A percentile compares a stretch with the other conserved stretches of the same genome.
Evolutionary conservation across 495 filamentous ascomycete genomes (phyloP).

Genomic region (Lindgomyces ingoldianus): DNA sequence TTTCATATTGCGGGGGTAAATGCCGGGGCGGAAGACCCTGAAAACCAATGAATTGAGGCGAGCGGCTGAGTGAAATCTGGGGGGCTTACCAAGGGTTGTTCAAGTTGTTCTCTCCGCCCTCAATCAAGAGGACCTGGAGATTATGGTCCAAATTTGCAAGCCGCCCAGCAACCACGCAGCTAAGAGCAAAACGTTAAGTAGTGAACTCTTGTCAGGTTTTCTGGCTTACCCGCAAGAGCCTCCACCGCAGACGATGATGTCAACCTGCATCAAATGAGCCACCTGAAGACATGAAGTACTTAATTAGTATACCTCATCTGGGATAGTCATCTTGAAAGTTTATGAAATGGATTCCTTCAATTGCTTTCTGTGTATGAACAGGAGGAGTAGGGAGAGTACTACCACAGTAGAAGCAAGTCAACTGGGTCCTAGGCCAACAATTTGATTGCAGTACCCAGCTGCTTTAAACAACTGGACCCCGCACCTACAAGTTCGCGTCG

Average conservation of each 20-base stretch:
- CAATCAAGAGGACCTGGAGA: conserved; percentile 76
- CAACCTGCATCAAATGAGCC: conserved; percentile 59
- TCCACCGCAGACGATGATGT: conserved; percentile 82
- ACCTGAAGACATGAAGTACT: background rate
- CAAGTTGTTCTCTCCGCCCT: conserved; percentile 76
- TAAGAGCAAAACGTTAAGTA: conserved; percentile 3
- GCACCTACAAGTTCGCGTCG: conserved; percentile 14
- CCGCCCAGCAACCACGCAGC: conserved; percentile 69
- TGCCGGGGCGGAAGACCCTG: conserved; percentile 69
- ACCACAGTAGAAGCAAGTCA: conserved; percentile 26
- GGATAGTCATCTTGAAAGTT: conserved; percentile 34
- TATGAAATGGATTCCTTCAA: background rate
- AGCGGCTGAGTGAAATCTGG: background rate
- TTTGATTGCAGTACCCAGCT: conserved; percentile 18
- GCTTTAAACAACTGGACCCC: conserved; percentile 24
- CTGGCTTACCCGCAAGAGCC: conserved; percentile 42
- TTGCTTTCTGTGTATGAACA: conserved; percentile 1
- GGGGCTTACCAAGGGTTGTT: conserved; percentile 69
- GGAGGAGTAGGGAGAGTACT: background rate
- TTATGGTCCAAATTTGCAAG: conserved; percentile 80
- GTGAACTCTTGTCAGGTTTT: background rate
- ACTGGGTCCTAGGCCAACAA: conserved; percentile 12
- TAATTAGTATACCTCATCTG: conserved; percentile 27
- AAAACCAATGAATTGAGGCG: background rate
- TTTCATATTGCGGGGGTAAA: conserved; percentile 80